Percentiles rank a stretch among this genome's conserved stretches.
Evolutionary conservation across 129 eudicot genomes (phyloP).

Genomic region (Sambucus nigra): DNA sequence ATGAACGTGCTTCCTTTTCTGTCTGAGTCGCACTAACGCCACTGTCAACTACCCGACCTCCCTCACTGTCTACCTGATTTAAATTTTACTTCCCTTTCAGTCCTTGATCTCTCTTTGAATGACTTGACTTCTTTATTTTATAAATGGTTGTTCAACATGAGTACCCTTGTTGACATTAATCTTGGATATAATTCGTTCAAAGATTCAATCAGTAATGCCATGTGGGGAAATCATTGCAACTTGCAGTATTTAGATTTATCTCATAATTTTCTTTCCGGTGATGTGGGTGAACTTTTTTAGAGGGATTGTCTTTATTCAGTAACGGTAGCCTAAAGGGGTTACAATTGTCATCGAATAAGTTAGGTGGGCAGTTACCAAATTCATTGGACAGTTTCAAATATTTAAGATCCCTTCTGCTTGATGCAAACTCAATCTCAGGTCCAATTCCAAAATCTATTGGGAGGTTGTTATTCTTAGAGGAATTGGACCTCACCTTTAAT

Average conservation of each 20-base stretch:
- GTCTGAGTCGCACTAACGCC: slow-evolving; percentile 2
- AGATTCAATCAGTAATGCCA: neutral
- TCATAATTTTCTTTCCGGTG: neutral
- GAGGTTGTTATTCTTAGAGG: slow-evolving; percentile 6
- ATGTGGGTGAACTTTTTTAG: neutral
- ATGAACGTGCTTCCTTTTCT: slow-evolving; percentile 22
- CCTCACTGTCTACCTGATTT: neutral
- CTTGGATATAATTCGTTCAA: neutral
- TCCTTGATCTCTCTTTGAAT: slow-evolving; percentile 24
- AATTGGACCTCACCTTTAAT: slow-evolving; percentile 10
- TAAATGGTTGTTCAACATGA: slow-evolving; percentile 9
- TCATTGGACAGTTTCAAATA: slow-evolving; percentile 11
- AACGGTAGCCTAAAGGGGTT: slow-evolving; percentile 9
- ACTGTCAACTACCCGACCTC: slow-evolving; percentile 6
- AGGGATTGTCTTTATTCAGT: slow-evolving; percentile 6
- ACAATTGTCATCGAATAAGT: slow-evolving; percentile 6
- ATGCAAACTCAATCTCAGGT: slow-evolving; percentile 12
- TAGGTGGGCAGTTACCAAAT: slow-evolving; percentile 12
- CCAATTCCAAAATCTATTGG: slow-evolving; percentile 13
- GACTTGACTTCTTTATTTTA: slow-evolving; percentile 16
- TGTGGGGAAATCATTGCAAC: slow-evolving; percentile 9
- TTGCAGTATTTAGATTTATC: slow-evolving; percentile 3
- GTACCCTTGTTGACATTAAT: slow-evolving; percentile 6
- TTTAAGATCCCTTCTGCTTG: neutral
- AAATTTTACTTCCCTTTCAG: slow-evolving; percentile 19